Base-by-base conservation (phyloP, 208 protist genomes). In the Trichomonas vaginalis region DNA sequence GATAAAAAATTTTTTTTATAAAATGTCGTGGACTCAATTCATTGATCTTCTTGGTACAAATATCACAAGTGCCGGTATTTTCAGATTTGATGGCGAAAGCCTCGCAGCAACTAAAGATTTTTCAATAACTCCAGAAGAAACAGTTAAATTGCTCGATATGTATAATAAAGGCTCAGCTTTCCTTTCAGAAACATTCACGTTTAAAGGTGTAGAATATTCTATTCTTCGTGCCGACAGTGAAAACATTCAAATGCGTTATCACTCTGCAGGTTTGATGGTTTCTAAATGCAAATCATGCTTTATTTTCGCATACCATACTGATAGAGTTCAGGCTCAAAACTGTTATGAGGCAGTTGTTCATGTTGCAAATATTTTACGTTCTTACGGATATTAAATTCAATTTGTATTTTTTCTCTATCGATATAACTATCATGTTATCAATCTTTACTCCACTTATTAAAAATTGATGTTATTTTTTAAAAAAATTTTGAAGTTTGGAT, bases 291-390 rank as follows among this genome's bases (percentile, higher is more conserved):
- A 88, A 48, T n/a, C 82, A 45, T 88, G 82, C 82, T 47, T 88
- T 48, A 40, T 88, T 21, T 88, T 88, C 40, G 82, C 82, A 48
- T 88, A 47, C 40, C 82, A 88, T 21, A 88, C 23, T 48, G 82
- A 88, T 48, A 88, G 82, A 88, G 37, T 88, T 32, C 82, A 88
- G 3, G n/a, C 82, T 48, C 82, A 88, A 88, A 88, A 88, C 40
- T 88, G 82, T 47, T 88, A 88, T 23, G 40, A 88, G 8, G 82
- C 82, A 48, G 82, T 88, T 27, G 82, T 88, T 3, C 14, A 88
- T 45, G 82, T 88, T 88, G 82, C 82, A n/a, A 40, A 88, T 47
- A 88, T 88, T 47, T 47, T 88, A 9, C 32, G 82, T 8, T 47
- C 40, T 40, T 47, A 88, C 47, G 82, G 82, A 21, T 88, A 88